Evolutionary conservation across 176 grass and related monocot species (phyloP).

Genomic region (Carex scoparia): DNA sequence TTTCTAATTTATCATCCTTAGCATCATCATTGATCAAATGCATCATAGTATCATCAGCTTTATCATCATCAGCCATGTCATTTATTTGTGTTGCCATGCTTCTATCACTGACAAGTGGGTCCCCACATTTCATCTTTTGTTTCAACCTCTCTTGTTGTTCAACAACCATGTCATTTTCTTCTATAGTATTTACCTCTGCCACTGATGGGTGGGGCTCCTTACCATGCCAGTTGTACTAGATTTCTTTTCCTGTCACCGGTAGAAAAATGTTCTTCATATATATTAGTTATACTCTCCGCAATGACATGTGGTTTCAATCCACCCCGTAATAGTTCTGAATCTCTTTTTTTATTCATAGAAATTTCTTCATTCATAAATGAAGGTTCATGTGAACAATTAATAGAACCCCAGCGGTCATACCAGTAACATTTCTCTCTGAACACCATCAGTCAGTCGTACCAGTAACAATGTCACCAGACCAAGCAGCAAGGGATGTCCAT

Average conservation of each 20-base stretch:
- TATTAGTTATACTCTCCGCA: too few species aligned
- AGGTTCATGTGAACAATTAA: constrained; percentile 24
- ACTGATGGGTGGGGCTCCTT: neutral
- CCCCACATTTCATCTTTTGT: neutral
- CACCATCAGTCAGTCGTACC: too few species aligned
- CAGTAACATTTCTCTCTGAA: too few species aligned
- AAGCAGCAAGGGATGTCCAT: too few species aligned
- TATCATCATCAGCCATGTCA: neutral
- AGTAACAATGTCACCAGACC: too few species aligned
- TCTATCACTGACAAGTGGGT: neutral
- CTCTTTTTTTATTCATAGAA: neutral
- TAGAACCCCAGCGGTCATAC: neutral
- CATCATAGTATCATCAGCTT: neutral
- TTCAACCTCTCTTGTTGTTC: neutral
- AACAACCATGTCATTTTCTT: constrained; percentile 8
- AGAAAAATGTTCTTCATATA: too few species aligned
- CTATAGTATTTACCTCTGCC: neutral
- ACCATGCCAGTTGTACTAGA: neutral
- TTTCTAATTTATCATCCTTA: neutral
- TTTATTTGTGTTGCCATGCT: neutral
- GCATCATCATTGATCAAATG: neutral
- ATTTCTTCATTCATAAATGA: constrained; percentile 33
- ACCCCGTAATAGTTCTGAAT: too few species aligned
- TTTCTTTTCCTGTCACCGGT: neutral
- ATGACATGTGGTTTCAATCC: too few species aligned